A percentile compares a stretch with the other conserved stretches of the same genome.
phyloP scores from a whole-genome alignment of 2,329 filamentous ascomycete species.

The Ophiostoma sp. region DNA sequence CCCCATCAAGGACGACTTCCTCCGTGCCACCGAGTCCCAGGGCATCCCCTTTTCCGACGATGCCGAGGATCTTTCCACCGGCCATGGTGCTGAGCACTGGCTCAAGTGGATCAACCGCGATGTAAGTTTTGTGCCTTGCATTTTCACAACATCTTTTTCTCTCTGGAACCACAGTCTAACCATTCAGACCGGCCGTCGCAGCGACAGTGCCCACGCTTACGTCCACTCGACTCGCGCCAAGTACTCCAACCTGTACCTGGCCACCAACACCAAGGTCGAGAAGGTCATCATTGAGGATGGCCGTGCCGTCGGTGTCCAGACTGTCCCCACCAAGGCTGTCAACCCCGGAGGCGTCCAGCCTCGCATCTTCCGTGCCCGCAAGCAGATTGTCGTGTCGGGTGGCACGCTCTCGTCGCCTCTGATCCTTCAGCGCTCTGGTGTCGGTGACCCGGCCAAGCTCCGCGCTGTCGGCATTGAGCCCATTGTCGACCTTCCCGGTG shows the following conservation, averaged over 20 bases:
- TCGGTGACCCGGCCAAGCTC: conserved; percentile 68
- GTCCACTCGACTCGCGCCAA: conserved; percentile 69
- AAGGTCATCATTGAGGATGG: conserved; percentile 70
- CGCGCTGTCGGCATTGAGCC: conserved; percentile 62
- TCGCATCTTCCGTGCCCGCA: conserved; percentile 60
- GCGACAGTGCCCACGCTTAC: conserved; percentile 72
- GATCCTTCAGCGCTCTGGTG: conserved; percentile 69
- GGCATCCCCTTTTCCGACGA: conserved; percentile 72
- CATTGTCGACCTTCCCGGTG: conserved; percentile 64
- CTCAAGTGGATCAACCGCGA: conserved; percentile 59
- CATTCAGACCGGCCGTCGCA: conserved; percentile 60
- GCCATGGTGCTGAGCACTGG: conserved; percentile 73
- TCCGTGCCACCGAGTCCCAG: conserved; percentile 66
- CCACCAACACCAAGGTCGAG: conserved; percentile 71
- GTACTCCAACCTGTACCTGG: conserved; percentile 65
- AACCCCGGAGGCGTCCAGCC: conserved; percentile 45
- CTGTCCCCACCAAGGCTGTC: conserved; percentile 57
- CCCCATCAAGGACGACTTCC: conserved; percentile 75
- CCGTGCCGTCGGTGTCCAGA: conserved; percentile 64
- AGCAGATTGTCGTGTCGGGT: conserved; percentile 67
- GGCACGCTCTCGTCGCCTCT: conserved; percentile 69
- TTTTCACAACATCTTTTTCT: neutral
- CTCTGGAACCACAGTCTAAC: neutral
- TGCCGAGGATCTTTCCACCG: conserved; percentile 65
- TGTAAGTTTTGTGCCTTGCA: neutral